These are phyloP conservation scores for Amyloporia xantha DNA, from an alignment of 768 basidiomycete species.

Conservation along the genomic window DNA sequence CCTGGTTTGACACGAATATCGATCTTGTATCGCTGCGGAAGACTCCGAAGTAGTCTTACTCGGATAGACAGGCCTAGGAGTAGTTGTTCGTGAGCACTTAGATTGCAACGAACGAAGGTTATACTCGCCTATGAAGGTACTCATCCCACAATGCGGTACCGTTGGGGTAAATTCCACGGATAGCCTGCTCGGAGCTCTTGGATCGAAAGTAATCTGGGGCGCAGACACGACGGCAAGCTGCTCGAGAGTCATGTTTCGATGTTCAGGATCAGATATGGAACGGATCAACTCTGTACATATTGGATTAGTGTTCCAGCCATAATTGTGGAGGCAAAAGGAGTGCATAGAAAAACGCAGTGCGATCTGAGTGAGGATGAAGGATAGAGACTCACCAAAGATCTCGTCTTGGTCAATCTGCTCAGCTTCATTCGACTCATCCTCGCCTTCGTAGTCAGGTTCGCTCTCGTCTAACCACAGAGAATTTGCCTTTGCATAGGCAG, in stretches of 20 bases:
- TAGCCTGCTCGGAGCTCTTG: conserved; percentile 51
- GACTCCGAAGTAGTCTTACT: conserved; percentile 80
- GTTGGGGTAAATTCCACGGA: conserved; percentile 95
- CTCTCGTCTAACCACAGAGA: conserved; percentile 50
- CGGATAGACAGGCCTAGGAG: conserved; percentile 91
- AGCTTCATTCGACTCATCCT: conserved; percentile 36
- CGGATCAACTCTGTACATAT: conserved; percentile 72
- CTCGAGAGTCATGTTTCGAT: conserved; percentile 84
- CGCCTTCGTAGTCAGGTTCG: conserved; percentile 21
- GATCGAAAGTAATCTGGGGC: conserved; percentile 63
- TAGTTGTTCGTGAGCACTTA: too few species aligned
- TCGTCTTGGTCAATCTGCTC: conserved; percentile 88
- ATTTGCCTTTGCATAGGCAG: conserved; percentile 30
- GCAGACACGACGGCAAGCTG: conserved; percentile 93
- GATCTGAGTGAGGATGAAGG: neutral
- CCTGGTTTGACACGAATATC: conserved; percentile 92
- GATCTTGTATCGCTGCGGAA: conserved; percentile 90
- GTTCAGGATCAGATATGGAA: conserved; percentile 92
- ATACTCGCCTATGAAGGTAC: conserved; percentile 86
- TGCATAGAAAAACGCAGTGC: neutral
- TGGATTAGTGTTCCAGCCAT: neutral
- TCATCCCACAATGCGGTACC: conserved; percentile 96
- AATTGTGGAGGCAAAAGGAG: too few species aligned
- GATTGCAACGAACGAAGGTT: too few species aligned
- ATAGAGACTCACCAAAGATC: conserved; percentile 75